Evolutionary conservation across 2,329 filamentous ascomycete species (phyloP).

Genomic region (Hymenoscyphus repandus): DNA sequence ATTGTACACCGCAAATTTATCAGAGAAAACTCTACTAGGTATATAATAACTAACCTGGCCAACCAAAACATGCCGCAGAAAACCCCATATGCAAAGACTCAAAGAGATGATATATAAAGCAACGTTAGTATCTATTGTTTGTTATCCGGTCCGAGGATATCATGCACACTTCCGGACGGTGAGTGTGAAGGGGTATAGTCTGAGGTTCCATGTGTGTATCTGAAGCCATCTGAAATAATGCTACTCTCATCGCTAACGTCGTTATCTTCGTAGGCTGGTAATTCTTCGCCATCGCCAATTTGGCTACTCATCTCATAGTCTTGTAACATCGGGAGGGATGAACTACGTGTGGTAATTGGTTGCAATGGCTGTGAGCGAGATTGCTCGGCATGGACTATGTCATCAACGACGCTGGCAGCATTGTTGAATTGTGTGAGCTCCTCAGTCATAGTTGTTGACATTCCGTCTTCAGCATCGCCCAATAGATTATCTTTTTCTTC

Average conservation of each 20-base stretch:
- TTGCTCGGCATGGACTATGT: conserved; percentile 21
- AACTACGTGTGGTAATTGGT: neutral
- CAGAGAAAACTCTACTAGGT: too few relatives aligned
- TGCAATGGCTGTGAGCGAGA: neutral
- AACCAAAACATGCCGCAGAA: too few relatives aligned
- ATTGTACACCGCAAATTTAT: too few relatives aligned
- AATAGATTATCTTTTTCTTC: conserved; percentile 23
- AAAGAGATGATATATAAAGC: neutral
- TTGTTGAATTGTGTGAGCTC: conserved; percentile 22
- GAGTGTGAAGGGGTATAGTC: conserved; percentile 21
- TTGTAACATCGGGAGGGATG: neutral
- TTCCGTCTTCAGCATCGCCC: conserved; percentile 18
- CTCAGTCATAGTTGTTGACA: conserved; percentile 20
- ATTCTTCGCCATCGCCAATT: conserved; percentile 17
- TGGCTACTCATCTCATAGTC: conserved; percentile 13
- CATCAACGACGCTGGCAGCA: conserved; percentile 19
- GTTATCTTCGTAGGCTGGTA: conserved; percentile 26
- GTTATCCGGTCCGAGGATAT: conserved; percentile 20
- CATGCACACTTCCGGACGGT: conserved; percentile 19
- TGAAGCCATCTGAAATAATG: conserved; percentile 26
- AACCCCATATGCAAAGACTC: too few relatives aligned
- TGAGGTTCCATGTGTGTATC: conserved; percentile 24
- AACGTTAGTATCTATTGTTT: conserved; percentile 16
- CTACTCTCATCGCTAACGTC: conserved; percentile 21
- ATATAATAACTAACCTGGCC: too few relatives aligned